Conservation (phyloP, 1,139 yeast species). For the Saccharomyces hybrid region DNA sequence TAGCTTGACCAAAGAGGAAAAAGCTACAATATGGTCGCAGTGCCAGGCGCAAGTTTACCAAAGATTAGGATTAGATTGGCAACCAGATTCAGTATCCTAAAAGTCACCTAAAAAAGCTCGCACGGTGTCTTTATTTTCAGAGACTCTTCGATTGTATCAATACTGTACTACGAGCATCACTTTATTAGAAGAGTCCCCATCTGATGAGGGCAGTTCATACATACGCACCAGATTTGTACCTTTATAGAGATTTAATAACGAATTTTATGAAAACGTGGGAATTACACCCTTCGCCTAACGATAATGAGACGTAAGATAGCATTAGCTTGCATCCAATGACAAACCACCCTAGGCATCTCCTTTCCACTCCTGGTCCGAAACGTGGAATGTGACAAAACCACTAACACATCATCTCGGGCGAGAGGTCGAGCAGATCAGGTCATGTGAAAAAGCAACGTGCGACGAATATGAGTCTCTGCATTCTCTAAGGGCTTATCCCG, state of each 20-base stretch:
- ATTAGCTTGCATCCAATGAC: not conserved
- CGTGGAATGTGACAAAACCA: no score
- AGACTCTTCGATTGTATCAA: not conserved
- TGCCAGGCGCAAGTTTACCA: conserved; percentile 24
- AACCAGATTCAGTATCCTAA: conserved; percentile 37
- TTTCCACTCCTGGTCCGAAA: no score
- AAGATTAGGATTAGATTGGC: conserved; percentile 52
- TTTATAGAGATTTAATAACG: not conserved
- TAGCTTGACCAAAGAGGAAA: conserved; percentile 44
- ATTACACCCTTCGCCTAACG: not conserved
- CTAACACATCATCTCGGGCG: no score
- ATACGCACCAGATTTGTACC: not conserved
- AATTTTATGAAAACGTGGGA: not conserved
- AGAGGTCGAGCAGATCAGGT: no score
- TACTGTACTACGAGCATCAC: not conserved
- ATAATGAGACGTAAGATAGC: not conserved
- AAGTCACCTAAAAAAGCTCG: not conserved
- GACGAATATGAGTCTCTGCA: no score
- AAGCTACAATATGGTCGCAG: conserved; percentile 50
- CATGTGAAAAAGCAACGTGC: no score
- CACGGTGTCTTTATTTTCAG: not conserved
- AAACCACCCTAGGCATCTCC: no score
- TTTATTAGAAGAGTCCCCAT: not conserved
- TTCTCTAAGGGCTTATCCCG: not conserved
- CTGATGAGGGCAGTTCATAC: no score